Evolutionary conservation across 371 early-diverging fungal genomes (phyloP).

Genomic region (Apophysomyces sp.): DNA sequence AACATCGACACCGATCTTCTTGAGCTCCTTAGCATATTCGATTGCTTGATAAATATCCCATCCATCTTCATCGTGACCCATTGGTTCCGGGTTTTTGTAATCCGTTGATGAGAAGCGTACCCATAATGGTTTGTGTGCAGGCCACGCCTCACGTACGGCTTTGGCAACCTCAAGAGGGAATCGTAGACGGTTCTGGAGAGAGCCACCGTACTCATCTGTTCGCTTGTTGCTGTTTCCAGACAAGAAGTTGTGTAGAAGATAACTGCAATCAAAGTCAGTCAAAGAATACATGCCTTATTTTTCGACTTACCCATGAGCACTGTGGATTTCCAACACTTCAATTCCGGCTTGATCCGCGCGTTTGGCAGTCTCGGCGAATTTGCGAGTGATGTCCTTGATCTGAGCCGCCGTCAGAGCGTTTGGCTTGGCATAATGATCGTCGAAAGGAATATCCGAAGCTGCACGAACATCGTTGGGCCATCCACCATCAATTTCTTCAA

Average conservation of each 20-base stretch:
- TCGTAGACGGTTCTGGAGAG: slow-evolving; percentile 74
- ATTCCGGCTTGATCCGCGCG: slow-evolving; percentile 72
- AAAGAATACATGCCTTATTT: slow-evolving; percentile 49
- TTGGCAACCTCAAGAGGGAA: slow-evolving; percentile 58
- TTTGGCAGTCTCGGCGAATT: slow-evolving; percentile 65
- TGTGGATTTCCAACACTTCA: slow-evolving; percentile 82
- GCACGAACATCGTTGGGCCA: slow-evolving; percentile 68
- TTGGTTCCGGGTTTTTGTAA: slow-evolving; percentile 24
- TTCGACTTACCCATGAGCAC: slow-evolving; percentile 52
- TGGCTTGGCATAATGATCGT: slow-evolving; percentile 41
- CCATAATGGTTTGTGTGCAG: slow-evolving; percentile 70
- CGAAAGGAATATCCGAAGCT: slow-evolving; percentile 52
- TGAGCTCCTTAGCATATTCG: slow-evolving; percentile 50
- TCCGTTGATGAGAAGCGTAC: slow-evolving; percentile 72
- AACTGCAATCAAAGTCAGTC: slow-evolving; percentile 45
- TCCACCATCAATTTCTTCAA: slow-evolving; percentile 68
- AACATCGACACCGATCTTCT: slow-evolving; percentile 69
- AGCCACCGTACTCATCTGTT: slow-evolving; percentile 82
- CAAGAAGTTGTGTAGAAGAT: slow-evolving; percentile 68
- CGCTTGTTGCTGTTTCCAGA: slow-evolving; percentile 75
- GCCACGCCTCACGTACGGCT: slow-evolving; percentile 60
- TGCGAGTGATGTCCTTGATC: slow-evolving; percentile 52
- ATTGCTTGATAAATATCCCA: slow-evolving; percentile 73
- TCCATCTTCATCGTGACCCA: slow-evolving; percentile 32
- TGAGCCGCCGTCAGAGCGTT: slow-evolving; percentile 59